Percentiles rank a stretch among this genome's conserved stretches.
Evolutionary conservation across 2,329 filamentous ascomycete species (phyloP).

Genomic region (Teratosphaeria viscida): DNA sequence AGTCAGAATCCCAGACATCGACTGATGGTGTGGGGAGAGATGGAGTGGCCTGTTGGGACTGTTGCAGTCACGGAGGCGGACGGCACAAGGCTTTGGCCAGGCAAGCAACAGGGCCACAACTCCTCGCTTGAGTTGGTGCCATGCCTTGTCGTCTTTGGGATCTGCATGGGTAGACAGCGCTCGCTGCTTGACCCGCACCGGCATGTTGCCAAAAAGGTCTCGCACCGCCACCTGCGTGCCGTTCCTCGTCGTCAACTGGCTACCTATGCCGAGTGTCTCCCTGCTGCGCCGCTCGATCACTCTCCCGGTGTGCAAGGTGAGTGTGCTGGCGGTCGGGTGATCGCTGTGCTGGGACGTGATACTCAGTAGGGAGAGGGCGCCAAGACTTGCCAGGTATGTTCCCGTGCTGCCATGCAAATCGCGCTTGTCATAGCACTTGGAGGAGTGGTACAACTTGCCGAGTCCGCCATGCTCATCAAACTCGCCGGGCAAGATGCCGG

Average conservation of each 20-base stretch:
- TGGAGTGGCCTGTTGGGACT: conserved; percentile 13
- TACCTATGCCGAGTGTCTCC: not conserved
- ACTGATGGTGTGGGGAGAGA: conserved; percentile 11
- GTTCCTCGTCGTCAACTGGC: not conserved
- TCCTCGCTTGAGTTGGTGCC: conserved; percentile 50
- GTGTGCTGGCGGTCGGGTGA: conserved; percentile 50
- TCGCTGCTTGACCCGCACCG: conserved; percentile 77
- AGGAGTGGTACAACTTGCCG: conserved; percentile 60
- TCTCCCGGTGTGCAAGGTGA: conserved; percentile 61
- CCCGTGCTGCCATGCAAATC: conserved; percentile 58
- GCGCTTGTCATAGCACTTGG: conserved; percentile 45
- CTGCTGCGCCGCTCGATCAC: conserved; percentile 44
- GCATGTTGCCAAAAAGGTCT: conserved; percentile 82
- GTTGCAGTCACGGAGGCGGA: conserved; percentile 49
- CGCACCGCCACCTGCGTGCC: conserved; percentile 69
- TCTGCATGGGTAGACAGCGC: conserved; percentile 42
- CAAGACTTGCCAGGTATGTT: conserved; percentile 66
- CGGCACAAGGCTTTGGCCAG: conserved; percentile 47
- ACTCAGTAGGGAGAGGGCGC: conserved; percentile 63
- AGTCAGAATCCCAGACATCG: conserved; percentile 13
- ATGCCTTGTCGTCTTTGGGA: conserved; percentile 50
- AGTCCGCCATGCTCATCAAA: conserved; percentile 63
- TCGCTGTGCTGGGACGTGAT: conserved; percentile 60
- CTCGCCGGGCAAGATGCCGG: conserved; percentile 63
- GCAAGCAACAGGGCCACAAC: conserved; percentile 59